A percentile compares a stretch with the other conserved stretches of the same genome.
Evolutionary conservation across 106 monocot species (phyloP).

Genomic region (Phalaenopsis aphrodite): DNA sequence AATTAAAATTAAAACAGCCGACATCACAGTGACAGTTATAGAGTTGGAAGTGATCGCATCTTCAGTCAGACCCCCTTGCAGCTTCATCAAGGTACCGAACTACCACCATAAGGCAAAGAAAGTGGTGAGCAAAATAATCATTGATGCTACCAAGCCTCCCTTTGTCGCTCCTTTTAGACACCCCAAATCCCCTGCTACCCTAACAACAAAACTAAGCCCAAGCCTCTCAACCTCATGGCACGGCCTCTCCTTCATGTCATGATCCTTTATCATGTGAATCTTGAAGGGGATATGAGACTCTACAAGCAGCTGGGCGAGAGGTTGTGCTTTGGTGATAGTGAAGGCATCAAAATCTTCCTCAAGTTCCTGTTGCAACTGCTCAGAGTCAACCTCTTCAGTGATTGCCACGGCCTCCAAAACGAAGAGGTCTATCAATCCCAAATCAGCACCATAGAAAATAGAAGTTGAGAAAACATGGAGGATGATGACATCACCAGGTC

Average conservation of each 20-base stretch:
- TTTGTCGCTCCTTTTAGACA: conserved; percentile 12
- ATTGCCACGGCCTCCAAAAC: background rate
- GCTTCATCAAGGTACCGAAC: conserved; percentile 15
- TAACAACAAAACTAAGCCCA: conserved; percentile 6
- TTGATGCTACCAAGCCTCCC: conserved; percentile 20
- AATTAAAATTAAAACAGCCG: no score
- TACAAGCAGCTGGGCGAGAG: conserved; percentile 20
- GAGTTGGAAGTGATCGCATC: background rate
- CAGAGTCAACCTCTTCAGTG: background rate
- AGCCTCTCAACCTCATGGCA: conserved; percentile 20
- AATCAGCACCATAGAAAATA: conserved; percentile 57
- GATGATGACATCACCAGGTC: no score
- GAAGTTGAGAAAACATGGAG: conserved; percentile 65
- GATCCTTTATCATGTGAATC: conserved; percentile 17
- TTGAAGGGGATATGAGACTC: conserved; percentile 18
- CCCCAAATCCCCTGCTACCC: conserved; percentile 23
- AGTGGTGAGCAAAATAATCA: conserved; percentile 25
- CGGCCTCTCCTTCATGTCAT: conserved; percentile 3
- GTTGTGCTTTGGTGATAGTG: conserved; percentile 20
- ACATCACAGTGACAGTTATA: background rate
- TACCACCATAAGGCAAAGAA: conserved; percentile 22
- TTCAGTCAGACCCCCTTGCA: conserved; percentile 4
- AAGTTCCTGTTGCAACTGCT: background rate
- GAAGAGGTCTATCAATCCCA: background rate
- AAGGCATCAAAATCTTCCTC: background rate